Conservation (phyloP, 768 basidiomycete genomes). For the Termitomyces sp. region DNA sequence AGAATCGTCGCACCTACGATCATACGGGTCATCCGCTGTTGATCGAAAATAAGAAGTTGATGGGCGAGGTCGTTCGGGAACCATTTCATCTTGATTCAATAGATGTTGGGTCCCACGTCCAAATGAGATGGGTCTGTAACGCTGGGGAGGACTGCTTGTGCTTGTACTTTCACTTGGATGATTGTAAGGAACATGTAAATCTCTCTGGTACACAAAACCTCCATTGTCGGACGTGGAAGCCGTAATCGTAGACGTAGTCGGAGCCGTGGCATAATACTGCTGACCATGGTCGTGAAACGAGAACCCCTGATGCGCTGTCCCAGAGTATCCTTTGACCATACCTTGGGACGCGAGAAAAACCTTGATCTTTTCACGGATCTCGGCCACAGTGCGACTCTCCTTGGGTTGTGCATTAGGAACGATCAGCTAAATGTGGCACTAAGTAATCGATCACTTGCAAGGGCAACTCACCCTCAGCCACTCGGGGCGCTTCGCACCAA, state of each 20-base stretch:
- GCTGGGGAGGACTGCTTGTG: neutral
- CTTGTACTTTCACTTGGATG: neutral
- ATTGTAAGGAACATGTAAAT: neutral
- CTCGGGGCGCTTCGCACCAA: constrained; percentile 80
- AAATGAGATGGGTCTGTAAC: constrained; percentile 5
- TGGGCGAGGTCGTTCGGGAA: neutral
- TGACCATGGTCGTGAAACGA: constrained; percentile 1
- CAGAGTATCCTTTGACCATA: constrained; percentile 9
- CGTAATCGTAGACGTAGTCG: neutral
- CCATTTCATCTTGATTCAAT: constrained; percentile 1
- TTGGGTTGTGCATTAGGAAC: constrained; percentile 1
- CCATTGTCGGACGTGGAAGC: neutral
- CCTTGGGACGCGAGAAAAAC: constrained; percentile 8
- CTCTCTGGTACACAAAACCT: neutral
- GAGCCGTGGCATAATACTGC: neutral
- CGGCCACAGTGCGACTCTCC: constrained; percentile 5
- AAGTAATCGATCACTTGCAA: constrained; percentile 1
- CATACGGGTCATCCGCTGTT: neutral
- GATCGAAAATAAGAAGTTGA: constrained; percentile 1
- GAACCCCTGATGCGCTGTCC: constrained; percentile 2
- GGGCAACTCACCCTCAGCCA: constrained; percentile 65
- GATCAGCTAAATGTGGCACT: constrained; percentile 4
- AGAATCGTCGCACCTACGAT: neutral
- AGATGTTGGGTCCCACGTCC: constrained; percentile 8
- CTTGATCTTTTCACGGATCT: constrained; percentile 8